Evolutionary conservation across 352 stramenopile species (phyloP).

Genomic region (Stramenopiles sp.): DNA sequence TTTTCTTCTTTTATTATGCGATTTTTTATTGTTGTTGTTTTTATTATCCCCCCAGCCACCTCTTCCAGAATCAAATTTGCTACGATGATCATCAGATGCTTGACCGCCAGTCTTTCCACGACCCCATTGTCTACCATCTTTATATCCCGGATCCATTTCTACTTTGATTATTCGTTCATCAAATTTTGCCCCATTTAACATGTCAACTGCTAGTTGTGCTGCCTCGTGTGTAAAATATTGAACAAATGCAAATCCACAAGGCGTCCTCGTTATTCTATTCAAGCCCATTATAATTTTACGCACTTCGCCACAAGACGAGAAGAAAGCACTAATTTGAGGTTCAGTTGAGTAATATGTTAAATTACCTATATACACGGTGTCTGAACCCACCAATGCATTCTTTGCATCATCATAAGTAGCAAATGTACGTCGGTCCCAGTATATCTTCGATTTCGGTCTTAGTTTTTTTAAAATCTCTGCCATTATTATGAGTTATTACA

Average conservation of each 20-base stretch:
- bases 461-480: too few species aligned
- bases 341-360: slow-evolving; percentile 87
- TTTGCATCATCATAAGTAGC: slow-evolving; percentile 71
- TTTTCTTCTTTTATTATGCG: too few species aligned
- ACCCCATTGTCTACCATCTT: slow-evolving; percentile 54
- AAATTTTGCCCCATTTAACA: slow-evolving; percentile 56
- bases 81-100: slow-evolving; percentile 51
- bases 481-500: too few species aligned
- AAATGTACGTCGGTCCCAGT: slow-evolving; percentile 84
- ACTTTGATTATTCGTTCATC: slow-evolving; percentile 59
- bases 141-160: slow-evolving; percentile 60
- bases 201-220: slow-evolving; percentile 45
- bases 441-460: slow-evolving; percentile 41
- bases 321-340: slow-evolving; percentile 77
- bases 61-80: slow-evolving; percentile 48
- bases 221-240: slow-evolving; percentile 57
- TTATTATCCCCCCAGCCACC: slow-evolving; percentile 47
- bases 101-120: slow-evolving; percentile 49
- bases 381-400: slow-evolving; percentile 57
- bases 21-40: too few species aligned
- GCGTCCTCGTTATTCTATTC: slow-evolving; percentile 79
- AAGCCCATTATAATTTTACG: slow-evolving; percentile 81
- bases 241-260: slow-evolving; percentile 93
- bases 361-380: slow-evolving; percentile 90
- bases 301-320: slow-evolving; percentile 72